phyloP scores from a whole-genome alignment of 306 rosid species.

The Herpetospermum pedunculosum region DNA sequence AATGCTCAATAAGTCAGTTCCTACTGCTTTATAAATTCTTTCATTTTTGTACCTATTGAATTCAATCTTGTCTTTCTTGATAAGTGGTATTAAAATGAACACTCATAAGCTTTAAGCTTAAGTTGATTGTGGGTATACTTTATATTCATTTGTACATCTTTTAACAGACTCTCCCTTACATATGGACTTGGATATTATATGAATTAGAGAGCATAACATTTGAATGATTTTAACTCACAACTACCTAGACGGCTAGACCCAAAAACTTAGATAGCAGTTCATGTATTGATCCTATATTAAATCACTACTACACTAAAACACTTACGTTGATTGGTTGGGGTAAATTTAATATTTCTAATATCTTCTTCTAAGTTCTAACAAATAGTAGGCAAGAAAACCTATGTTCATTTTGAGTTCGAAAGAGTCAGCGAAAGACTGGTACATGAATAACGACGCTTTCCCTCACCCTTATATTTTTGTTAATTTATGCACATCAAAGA shows the following conservation, averaged over 20 bases:
- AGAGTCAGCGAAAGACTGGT: not conserved
- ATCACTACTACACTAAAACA: not conserved
- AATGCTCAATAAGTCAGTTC: conserved; percentile 59
- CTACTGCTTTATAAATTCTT: not conserved
- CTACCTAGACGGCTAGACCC: not conserved
- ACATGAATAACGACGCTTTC: not conserved
- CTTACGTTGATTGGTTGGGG: not conserved
- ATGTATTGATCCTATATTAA: not conserved
- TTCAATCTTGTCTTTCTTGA: not conserved
- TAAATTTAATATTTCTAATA: not conserved
- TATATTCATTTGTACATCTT: not conserved
- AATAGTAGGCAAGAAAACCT: not conserved
- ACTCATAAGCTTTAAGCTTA: not conserved
- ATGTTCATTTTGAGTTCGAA: not conserved
- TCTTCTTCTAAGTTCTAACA: not conserved
- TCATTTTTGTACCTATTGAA: not conserved
- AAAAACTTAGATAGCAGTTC: not conserved
- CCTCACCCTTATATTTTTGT: not conserved
- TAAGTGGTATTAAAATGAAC: not conserved
- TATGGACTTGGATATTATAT: not conserved
- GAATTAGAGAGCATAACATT: not conserved
- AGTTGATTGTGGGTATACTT: not conserved
- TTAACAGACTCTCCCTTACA: not conserved
- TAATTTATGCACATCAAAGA: not conserved
- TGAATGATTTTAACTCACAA: not conserved